Evolutionary conservation across 176 grass and related monocot species (phyloP), one percentile per base, ranked within the genome.

Genomic region (Zizania latifolia): DNA sequence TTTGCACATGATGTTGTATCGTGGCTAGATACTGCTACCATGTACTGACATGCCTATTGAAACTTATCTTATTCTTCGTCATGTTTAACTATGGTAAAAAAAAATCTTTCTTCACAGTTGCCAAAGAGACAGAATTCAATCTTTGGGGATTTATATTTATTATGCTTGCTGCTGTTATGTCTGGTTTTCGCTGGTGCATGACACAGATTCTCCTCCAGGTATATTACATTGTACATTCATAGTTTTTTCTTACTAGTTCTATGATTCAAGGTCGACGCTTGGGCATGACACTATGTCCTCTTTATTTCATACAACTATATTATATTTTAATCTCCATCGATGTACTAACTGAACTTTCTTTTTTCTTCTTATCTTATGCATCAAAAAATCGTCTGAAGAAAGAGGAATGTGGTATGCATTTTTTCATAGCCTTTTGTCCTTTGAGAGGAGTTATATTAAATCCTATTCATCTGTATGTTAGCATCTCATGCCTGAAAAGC

Each of bases 201-300:
- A 98, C 95, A 76, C 95, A 98, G 72, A 98, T 98, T 90, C 95
- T 98, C 23, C 88, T 98, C 77, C 95, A 98, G 95, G 95, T 98
- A 79, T 83, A 22, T 82, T 81, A 50, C 10, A 10, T 60, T 64
- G 30, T 54, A 45, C 6, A 66, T 81, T 51, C 27, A 5, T 69
- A 70, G 3, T 78, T 62, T 78, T 62, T 70, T 71, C 8, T 35
- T 80, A 61, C 48, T 75, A 45, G 50, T 38, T 17, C 27, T 50
- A 13, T 23, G 76, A 19, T 7, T 80, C n/a, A 23, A 35, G 13
- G 55, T n/a, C 68, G 58, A 10, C 48, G 14, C 13, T 63, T 43
- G 24, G 51, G 56, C 28, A 72, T 71, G 24, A 27, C 71, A 14
- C 10, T 24, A 17, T 11, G 58, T 58, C 12, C 12, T 74, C 23